Conservation (phyloP, 1,284 basidiomycete genomes). For the Boletus austroedulis region DNA sequence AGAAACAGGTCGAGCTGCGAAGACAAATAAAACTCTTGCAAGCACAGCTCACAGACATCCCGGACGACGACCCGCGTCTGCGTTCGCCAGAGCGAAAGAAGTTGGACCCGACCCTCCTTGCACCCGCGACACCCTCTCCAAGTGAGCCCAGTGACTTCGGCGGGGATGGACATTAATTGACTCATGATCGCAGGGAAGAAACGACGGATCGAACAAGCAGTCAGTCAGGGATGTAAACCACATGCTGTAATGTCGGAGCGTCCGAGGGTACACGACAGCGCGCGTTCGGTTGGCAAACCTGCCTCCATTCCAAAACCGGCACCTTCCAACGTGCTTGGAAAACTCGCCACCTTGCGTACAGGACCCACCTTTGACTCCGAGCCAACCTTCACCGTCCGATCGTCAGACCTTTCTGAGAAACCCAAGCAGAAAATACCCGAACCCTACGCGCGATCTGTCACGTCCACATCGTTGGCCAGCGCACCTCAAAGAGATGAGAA, state of each 20-base stretch:
- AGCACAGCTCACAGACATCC: constrained; percentile 40
- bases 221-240: constrained; percentile 20
- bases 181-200: constrained; percentile 48
- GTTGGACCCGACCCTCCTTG: constrained; percentile 45
- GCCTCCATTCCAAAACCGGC: constrained; percentile 20
- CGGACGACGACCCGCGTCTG: constrained; percentile 25
- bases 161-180: constrained; percentile 14
- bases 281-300: constrained; percentile 4
- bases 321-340: constrained; percentile 30
- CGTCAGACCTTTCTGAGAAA: constrained; percentile 24
- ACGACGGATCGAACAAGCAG: constrained; percentile 28
- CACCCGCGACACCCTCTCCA: constrained; percentile 66
- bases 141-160: constrained; percentile 44
- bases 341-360: constrained; percentile 24
- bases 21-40: constrained; percentile 44
- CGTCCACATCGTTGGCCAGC: constrained; percentile 17
- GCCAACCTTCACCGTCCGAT: constrained; percentile 18
- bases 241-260: constrained; percentile 9
- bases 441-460: neutral
- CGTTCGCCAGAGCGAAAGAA: constrained; percentile 52
- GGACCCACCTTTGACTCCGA: constrained; percentile 21
- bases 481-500: constrained; percentile 55
- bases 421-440: constrained; percentile 14
- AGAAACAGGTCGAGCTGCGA: constrained; percentile 40
- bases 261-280: constrained; percentile 13